Percentiles rank a stretch among this genome's conserved stretches.
phyloP scores from a whole-genome alignment of 495 filamentous ascomycete genomes.

The Trichodelitschia bisporula region DNA sequence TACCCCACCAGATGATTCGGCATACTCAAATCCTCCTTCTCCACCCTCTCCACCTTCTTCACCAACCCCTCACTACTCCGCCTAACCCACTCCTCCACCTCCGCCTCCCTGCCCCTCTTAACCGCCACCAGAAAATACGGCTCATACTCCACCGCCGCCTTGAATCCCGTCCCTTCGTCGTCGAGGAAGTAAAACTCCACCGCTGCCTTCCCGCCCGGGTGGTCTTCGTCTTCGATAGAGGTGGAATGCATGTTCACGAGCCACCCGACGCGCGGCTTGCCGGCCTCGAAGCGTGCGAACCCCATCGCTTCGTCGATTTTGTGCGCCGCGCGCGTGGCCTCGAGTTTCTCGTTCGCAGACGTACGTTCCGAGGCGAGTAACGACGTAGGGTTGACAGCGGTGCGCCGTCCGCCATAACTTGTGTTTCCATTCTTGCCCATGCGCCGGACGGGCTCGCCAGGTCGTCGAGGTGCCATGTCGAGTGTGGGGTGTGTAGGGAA shows the following conservation, averaged over 20 bases:
- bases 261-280: conserved; percentile 72
- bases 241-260: conserved; percentile 87
- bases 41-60: conserved; percentile 48
- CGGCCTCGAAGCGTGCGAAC: conserved; percentile 77
- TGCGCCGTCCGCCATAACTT: too few species aligned
- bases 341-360: conserved; percentile 62
- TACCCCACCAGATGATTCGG: conserved; percentile 92
- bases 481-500: too few species aligned
- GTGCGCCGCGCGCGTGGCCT: conserved; percentile 61
- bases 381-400: conserved; percentile 43
- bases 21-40: conserved; percentile 88
- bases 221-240: conserved; percentile 58
- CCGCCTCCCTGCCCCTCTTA: conserved; percentile 63
- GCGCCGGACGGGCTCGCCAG: too few species aligned
- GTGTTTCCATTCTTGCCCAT: too few species aligned
- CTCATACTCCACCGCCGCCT: conserved; percentile 87
- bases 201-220: conserved; percentile 59
- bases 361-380: conserved; percentile 59
- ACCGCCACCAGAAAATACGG: conserved; percentile 90
- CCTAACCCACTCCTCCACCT: conserved; percentile 90
- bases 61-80: conserved; percentile 64
- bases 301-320: conserved; percentile 86
- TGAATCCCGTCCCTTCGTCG: conserved; percentile 81
- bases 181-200: conserved; percentile 96
- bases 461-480: too few species aligned